Base-by-base conservation (phyloP, 2,329 filamentous ascomycete species). In the Fusarium paranaense region DNA sequence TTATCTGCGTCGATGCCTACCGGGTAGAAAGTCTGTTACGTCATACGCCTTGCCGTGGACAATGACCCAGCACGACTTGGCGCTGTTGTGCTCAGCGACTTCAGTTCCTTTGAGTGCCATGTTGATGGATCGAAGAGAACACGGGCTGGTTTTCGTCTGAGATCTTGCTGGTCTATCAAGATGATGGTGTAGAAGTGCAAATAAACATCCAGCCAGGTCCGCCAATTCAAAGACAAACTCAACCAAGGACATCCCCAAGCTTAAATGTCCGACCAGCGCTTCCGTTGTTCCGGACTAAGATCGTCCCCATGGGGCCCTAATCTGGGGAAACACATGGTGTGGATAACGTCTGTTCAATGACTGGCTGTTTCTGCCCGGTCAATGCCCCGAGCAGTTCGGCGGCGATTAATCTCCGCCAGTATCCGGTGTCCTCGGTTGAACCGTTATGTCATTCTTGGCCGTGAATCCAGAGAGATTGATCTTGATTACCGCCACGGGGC, bases 21-120 rank as follows among this genome's bases (percentile, higher is more conserved):
- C 45, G 27, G 65, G 65, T 7, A 72, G 56, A 10, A 72, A 72
- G 1, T 73, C 65, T 20, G 70, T 73, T 18, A 72, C 70, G 38
- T 72, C 60, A 14, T 72, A 72, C 13, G 52, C 70, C 13, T 73
- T 73, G 40, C 52, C 52, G 1, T 97, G 94, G 69, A 97, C 90
- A 79, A 97, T 94, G 52, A 97, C 94, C 95, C 95, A 98, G 85
- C 95, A 97, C 60, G 94, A 96, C 77, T 97, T 91, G 78, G 90
- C 89, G 78, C 87, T 92, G 85, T 93, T 93, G 86, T 98, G 96
- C 85, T 95, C 85, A 30, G 87, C 87, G 66, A 90, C 85, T 62
- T 90, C 87, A 63, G 81, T 83, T 47, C 89, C 88, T 18, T 85
- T 88, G 62, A 90, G 80, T 60, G 81, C 81, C 83, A 87, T 86